phyloP scores from a whole-genome alignment of 768 basidiomycete genomes.

The Macrolepiota albuminosa region DNA sequence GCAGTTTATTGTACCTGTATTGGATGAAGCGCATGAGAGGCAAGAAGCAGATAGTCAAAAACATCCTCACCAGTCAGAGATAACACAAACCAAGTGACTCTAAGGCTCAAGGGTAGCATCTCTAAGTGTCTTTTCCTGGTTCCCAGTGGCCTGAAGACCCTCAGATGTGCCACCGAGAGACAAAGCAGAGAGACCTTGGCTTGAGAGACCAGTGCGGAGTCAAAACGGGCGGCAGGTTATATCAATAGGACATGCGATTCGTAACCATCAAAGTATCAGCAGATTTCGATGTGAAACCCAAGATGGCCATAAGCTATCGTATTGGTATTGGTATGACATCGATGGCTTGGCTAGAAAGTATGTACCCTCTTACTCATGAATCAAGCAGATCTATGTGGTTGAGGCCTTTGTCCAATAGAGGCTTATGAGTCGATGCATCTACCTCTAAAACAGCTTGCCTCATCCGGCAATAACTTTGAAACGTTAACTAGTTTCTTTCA shows the following conservation, averaged over 20 bases:
- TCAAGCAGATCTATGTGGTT: neutral
- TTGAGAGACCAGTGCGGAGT: neutral
- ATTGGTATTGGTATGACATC: neutral
- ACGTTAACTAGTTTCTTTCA: neutral
- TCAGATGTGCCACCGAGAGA: neutral
- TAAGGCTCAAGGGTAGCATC: constrained; percentile 57
- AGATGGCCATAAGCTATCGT: neutral
- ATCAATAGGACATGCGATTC: neutral
- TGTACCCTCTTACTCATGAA: neutral
- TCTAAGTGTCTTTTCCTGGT: neutral
- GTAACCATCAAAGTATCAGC: constrained; percentile 5
- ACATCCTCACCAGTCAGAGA: constrained; percentile 44
- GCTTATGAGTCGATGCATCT: neutral
- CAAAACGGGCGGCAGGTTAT: neutral
- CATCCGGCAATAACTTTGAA: neutral
- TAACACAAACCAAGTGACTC: constrained; percentile 53
- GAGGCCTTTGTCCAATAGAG: neutral
- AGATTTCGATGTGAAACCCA: neutral
- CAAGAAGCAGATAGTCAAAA: neutral
- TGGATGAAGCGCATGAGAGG: neutral
- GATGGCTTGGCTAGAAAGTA: neutral
- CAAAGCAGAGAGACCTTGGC: neutral
- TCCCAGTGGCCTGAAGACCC: constrained; percentile 1
- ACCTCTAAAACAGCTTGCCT: neutral
- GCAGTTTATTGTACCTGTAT: constrained; percentile 44